Percentiles rank a stretch among this genome's conserved stretches.
These are phyloP conservation scores for Xerocomus potaroensis DNA, from an alignment of 768 basidiomycete species.

Conservation along the genomic window DNA sequence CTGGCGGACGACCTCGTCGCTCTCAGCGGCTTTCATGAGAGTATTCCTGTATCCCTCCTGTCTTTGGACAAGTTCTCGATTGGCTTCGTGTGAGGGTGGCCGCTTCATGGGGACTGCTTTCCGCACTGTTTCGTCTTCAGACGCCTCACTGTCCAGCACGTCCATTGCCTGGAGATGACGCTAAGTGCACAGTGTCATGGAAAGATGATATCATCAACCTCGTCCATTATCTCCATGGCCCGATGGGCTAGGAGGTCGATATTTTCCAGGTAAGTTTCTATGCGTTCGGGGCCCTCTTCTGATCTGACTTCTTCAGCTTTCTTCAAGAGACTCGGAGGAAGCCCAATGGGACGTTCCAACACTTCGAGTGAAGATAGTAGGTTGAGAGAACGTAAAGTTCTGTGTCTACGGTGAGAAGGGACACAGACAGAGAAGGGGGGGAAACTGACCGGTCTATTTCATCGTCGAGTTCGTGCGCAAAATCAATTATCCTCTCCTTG, in stretches of 20 bases:
- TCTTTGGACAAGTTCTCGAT: slow-evolving; percentile 65
- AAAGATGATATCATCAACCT: slow-evolving; percentile 46
- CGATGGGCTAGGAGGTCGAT: slow-evolving; percentile 62
- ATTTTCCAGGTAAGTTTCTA: slow-evolving; percentile 70
- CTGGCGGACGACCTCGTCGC: slow-evolving; percentile 69
- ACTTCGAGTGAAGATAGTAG: slow-evolving; percentile 87
- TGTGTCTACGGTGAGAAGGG: slow-evolving; percentile 28
- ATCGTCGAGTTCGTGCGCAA: slow-evolving; percentile 60
- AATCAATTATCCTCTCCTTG: slow-evolving; percentile 58
- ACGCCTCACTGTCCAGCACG: slow-evolving; percentile 85
- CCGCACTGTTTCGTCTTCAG: slow-evolving; percentile 72
- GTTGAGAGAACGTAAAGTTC: slow-evolving; percentile 64
- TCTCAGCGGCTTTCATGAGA: slow-evolving; percentile 64
- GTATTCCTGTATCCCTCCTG: slow-evolving; percentile 69
- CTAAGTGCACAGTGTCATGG: neutral
- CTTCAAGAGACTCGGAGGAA: slow-evolving; percentile 82
- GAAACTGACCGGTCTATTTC: slow-evolving; percentile 53
- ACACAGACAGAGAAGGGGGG: neutral
- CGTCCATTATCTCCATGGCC: slow-evolving; percentile 62
- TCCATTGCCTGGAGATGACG: slow-evolving; percentile 64
- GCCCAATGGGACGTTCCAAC: slow-evolving; percentile 77
- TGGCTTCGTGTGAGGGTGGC: slow-evolving; percentile 74
- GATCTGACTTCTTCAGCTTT: slow-evolving; percentile 82
- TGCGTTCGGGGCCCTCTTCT: slow-evolving; percentile 69
- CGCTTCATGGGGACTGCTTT: slow-evolving; percentile 47